These are phyloP conservation scores for Fusarium brachygibbosum DNA, from an alignment of 2,329 filamentous ascomycete species.

Conservation along the genomic window DNA sequence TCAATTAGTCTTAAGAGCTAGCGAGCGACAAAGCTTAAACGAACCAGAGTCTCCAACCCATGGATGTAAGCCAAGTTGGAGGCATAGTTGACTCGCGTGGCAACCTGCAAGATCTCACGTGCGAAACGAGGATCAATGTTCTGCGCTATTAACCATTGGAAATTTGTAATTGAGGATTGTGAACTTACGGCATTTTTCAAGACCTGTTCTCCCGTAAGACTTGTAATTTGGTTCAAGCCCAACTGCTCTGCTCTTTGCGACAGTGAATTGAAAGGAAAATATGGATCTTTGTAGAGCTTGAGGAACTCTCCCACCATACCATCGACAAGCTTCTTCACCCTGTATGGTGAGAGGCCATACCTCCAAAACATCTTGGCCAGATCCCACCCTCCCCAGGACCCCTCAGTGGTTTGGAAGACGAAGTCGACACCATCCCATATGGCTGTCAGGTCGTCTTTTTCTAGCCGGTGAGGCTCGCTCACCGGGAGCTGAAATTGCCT, in stretches of 20 bases:
- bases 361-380: slow-evolving; percentile 83
- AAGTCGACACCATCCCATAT: slow-evolving; percentile 88
- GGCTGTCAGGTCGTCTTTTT: slow-evolving; percentile 72
- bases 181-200: slow-evolving; percentile 70
- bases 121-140: slow-evolving; percentile 74
- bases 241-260: slow-evolving; percentile 76
- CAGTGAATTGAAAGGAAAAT: slow-evolving; percentile 87
- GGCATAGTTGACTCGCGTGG: slow-evolving; percentile 94
- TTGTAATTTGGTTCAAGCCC: slow-evolving; percentile 75
- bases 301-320: slow-evolving; percentile 79
- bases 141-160: slow-evolving; percentile 47
- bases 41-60: slow-evolving; percentile 85
- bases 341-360: slow-evolving; percentile 84
- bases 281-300: slow-evolving; percentile 81
- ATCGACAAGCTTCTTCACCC: slow-evolving; percentile 79
- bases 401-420: slow-evolving; percentile 74
- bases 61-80: slow-evolving; percentile 90
- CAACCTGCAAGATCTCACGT: slow-evolving; percentile 88
- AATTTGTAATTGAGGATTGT: no score
- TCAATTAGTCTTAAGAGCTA: slow-evolving; percentile 9
- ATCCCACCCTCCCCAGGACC: slow-evolving; percentile 81
- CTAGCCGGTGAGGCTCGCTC: slow-evolving; percentile 59
- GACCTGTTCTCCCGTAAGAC: slow-evolving; percentile 79
- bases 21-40: slow-evolving; percentile 2
- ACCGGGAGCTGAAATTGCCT: slow-evolving; percentile 77